A percentile compares a stretch with the other conserved stretches of the same genome.
phyloP scores from a whole-genome alignment of 2,329 filamentous ascomycete species.

The Scorias spongiosa region DNA sequence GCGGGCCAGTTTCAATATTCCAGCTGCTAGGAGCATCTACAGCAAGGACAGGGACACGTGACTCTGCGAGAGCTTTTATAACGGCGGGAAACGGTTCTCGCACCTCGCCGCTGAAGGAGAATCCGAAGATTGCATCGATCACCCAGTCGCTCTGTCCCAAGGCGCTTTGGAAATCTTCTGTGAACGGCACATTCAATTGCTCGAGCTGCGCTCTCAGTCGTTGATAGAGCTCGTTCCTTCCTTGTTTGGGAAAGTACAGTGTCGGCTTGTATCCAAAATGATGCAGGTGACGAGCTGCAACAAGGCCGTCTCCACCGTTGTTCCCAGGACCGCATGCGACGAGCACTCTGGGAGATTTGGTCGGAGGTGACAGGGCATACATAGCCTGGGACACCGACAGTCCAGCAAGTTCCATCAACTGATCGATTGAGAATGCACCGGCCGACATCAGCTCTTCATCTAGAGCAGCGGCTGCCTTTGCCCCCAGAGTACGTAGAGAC shows the following conservation, averaged over 20 bases:
- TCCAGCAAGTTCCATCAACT: constrained; percentile 92
- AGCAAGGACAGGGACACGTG: constrained; percentile 62
- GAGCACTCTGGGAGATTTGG: constrained; percentile 55
- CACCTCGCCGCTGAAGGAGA: constrained; percentile 83
- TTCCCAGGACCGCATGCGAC: constrained; percentile 81
- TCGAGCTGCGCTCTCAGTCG: constrained; percentile 73
- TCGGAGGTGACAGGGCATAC: constrained; percentile 66
- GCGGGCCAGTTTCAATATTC: constrained; percentile 80
- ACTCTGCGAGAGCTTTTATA: constrained; percentile 60
- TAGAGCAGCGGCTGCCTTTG: constrained; percentile 74
- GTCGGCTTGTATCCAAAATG: constrained; percentile 84
- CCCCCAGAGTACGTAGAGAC: constrained; percentile 48
- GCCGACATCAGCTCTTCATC: constrained; percentile 90
- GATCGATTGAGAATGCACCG: constrained; percentile 80
- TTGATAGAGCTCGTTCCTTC: constrained; percentile 81
- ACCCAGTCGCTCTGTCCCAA: constrained; percentile 60
- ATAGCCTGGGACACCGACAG: constrained; percentile 87
- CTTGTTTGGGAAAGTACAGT: constrained; percentile 85
- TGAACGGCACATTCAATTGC: constrained; percentile 70
- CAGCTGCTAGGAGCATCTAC: constrained; percentile 91
- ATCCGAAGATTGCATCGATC: constrained; percentile 87
- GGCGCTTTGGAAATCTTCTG: constrained; percentile 58
- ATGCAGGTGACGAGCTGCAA: constrained; percentile 79
- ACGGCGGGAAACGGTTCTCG: constrained; percentile 81
- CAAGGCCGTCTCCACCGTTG: constrained; percentile 77